Conservation (phyloP, 768 basidiomycete species). For the Termitomyces sp. region DNA sequence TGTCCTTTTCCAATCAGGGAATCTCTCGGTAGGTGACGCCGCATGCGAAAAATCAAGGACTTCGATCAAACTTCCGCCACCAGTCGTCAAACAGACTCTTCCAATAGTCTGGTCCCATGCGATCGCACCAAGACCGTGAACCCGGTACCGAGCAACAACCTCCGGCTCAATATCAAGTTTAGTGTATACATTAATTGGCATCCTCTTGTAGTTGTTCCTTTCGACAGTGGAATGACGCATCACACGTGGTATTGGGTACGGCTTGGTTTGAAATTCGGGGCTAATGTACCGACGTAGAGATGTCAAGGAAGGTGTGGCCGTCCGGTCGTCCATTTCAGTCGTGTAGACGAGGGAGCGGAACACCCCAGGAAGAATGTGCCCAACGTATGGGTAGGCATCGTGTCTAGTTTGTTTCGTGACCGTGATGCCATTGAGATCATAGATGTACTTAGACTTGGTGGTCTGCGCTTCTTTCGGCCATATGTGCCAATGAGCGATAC, state of each 20-base stretch:
- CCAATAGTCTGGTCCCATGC: constrained; percentile 66
- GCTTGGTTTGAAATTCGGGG: constrained; percentile 17
- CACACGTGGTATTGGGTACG: constrained; percentile 5
- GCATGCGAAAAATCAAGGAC: constrained; percentile 43
- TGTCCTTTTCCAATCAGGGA: constrained; percentile 24
- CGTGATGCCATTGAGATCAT: constrained; percentile 14
- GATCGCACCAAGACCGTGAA: constrained; percentile 36
- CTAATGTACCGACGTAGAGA: constrained; percentile 35
- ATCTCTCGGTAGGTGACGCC: constrained; percentile 21
- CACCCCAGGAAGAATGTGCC: constrained; percentile 37
- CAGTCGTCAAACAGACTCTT: constrained; percentile 46
- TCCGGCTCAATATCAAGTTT: constrained; percentile 9
- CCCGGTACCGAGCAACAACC: constrained; percentile 11
- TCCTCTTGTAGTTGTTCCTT: constrained; percentile 15
- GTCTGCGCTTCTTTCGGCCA: constrained; percentile 19
- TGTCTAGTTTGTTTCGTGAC: constrained; percentile 18
- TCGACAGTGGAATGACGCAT: constrained; percentile 9
- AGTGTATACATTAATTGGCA: constrained; percentile 14
- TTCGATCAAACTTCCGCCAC: constrained; percentile 29
- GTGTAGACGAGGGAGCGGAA: constrained; percentile 38
- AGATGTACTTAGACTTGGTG: constrained; percentile 15
- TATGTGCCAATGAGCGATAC: constrained; percentile 28
- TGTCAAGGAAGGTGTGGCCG: constrained; percentile 26
- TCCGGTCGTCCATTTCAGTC: constrained; percentile 23
- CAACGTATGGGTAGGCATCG: constrained; percentile 11